Evolutionary conservation across 768 basidiomycete species (phyloP), one percentile per base, ranked within the genome.

Genomic region (Terana coerulea): DNA sequence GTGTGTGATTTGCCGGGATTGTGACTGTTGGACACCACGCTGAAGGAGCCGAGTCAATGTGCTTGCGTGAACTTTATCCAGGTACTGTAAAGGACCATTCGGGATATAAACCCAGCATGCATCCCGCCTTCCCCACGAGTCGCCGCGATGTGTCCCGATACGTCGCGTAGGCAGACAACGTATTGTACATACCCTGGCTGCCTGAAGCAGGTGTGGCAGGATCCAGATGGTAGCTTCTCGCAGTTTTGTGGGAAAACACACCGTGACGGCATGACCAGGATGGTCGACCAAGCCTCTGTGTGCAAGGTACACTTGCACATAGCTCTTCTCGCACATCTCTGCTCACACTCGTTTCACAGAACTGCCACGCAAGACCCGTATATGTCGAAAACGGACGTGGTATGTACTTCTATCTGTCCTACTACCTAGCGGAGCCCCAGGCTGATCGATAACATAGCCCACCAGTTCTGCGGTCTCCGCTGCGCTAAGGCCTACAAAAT

Each of bases 211-310:
- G 51, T 37, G 10, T 52, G 42, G 51, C 44, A 26, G 31, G 44
- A 46, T 36, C 33, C 42, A 4, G 43, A 46, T 37, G 51, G 51
- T 21, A 44, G 29, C n/a, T 37, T 22, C 33, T 51, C 49, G 14
- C 33, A 26, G 2, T 51, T 42, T 29, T 51, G 49, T 25, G 49
- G 49, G 8, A 42, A 14, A 22, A 43, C 40, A 21, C 49, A 51
- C 40, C 19, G 37, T 9, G 49, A 51, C 12, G 26, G 35, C 7
- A 41, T 41, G 29, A 31, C 30, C 7, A 47, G 17, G 14, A 10
- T 31, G 45, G 9, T 47, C 7, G 24, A 33, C 30, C n/a, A 8
- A n/a, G 19, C 11, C 11, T 33, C 29, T 12, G 29, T 47, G 15
- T 33, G 30, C 28, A 29, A 47, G 15, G 44, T 46, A 8, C 12